Evolutionary conservation across 2,329 filamentous ascomycete species (phyloP).

Genomic region (Acrodontium crateriforme): DNA sequence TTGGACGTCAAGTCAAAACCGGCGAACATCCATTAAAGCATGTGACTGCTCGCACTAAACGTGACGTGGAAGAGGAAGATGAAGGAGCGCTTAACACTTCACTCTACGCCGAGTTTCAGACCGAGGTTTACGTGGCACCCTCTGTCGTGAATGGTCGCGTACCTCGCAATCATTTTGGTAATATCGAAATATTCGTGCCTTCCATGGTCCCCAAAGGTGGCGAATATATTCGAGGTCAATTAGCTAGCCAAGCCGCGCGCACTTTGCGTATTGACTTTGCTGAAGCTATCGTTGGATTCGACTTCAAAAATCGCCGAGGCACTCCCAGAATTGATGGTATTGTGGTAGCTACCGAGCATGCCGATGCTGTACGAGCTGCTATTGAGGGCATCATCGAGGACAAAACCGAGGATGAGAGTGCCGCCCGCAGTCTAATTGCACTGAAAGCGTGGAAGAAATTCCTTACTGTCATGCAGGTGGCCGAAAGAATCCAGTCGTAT

Average conservation of each 20-base stretch:
- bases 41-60: conserved; percentile 22
- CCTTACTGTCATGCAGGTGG: conserved; percentile 50
- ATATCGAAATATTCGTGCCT: conserved; percentile 49
- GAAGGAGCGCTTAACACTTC: conserved; percentile 38
- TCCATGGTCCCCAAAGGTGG: conserved; percentile 50
- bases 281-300: conserved; percentile 79
- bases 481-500: conserved; percentile 55
- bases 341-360: conserved; percentile 58
- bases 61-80: conserved; percentile 22
- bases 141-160: conserved; percentile 62
- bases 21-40: conserved; percentile 75
- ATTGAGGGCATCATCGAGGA: conserved; percentile 55
- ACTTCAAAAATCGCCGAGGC: conserved; percentile 65
- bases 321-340: conserved; percentile 70
- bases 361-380: conserved; percentile 57
- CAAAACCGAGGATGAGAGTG: conserved; percentile 47
- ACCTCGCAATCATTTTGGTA: conserved; percentile 47
- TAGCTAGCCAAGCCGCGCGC: conserved; percentile 58
- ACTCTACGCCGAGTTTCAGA: conserved; percentile 47
- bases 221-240: conserved; percentile 40
- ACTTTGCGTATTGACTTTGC: conserved; percentile 72
- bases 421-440: conserved; percentile 35
- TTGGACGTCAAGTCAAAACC: conserved; percentile 64
- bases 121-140: conserved; percentile 60
- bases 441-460: conserved; percentile 47